Base-by-base conservation (phyloP, 2,329 filamentous ascomycete species). In the Coniella lustricola region DNA sequence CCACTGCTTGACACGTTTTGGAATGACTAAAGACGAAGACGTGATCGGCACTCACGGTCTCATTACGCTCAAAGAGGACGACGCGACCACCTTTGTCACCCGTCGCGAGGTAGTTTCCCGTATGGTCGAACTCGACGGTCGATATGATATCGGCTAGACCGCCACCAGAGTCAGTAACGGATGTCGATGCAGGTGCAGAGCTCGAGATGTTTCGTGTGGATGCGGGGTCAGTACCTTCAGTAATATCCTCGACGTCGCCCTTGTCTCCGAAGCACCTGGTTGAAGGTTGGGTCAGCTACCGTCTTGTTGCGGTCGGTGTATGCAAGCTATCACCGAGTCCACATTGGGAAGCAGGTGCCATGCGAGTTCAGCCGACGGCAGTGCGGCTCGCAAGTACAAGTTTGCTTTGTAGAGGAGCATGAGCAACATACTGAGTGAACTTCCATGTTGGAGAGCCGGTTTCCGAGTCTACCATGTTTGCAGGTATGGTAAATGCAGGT, bases 181-280 rank as follows among this genome's bases (percentile, higher is more conserved):
- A 21, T 40, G 47, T 44, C 14, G 9, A 20, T 37, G 42, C 20
- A 13, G 42, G 25, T 29, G 25, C 25, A 29, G 31, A 20, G 34
- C 16, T 21, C 21, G 14, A 41, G 25, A 36, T 22, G 14, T 33
- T 45, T 12, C n/a, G 18, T 9, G 12, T 21, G 34, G 17, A 45
- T 31, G 42, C 13, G 21, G 37, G 41, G 32, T 44, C 42, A 46
- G 35, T 54, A 55, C 54, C 54, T 84, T 96, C 90, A 71, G 90
- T 96, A 68, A 96, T 96, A 69, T 96, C 90, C 71, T 97, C 93
- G 58, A 98, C 91, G 74, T 98, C 93, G 61, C 93, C 93, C 74
- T 98, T 98, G 75, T 98, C 93, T 70, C 93, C 93, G 73, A 98
- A 98, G 76, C 93, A 97, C 76, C 91, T 97, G 63, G 49, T 52